Base-by-base conservation (phyloP, 1,284 basidiomycete genomes). In the Heterobasidion occidentale region DNA sequence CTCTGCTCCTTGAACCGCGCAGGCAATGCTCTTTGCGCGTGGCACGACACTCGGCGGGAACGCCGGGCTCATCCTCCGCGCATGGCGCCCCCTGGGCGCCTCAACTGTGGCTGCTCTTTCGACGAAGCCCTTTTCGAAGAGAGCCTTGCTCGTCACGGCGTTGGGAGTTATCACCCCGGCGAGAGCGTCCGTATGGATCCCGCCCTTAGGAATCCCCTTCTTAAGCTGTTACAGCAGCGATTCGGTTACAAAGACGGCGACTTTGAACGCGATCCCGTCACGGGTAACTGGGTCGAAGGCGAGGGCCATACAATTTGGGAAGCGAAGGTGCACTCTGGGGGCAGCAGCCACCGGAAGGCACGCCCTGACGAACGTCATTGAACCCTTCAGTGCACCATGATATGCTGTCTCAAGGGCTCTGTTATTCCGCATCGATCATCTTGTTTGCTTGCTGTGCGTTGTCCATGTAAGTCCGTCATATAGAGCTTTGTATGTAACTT, bases 131-230 rank as follows among this genome's bases (percentile, higher is more conserved):
- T 92, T 12, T 92, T 92, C 65, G 89, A 92, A 65, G 89, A 92
- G 70, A 88, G 84, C 63, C 77, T 92, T 9, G 69, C 89, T 14
- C 80, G 88, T 15, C 87, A 91, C 60, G 77, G 74, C 11, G 87
- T 92, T 14, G 90, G 89, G 34, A 86, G 84, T 66, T 91, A 90
- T 63, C 80, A 83, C 60, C 90, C 89, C 0, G 90, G 90, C 52
- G 90, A 92, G 68, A 85, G 69, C 58, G 90, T 91, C 51, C 84
- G 89, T 63, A 92, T 92, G 89, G 90, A 92, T 63, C 90, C 90
- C 9, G 86, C 85, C 42, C 71, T 92, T 56, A 79, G 89, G 49
- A 90, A 91, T 61, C 86, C 88, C 42, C 77, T 92, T 47, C 74
- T 92, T 58, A 80, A 76, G 68, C 72, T 92, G 34, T 72, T 92